phyloP scores from a whole-genome alignment of 768 basidiomycete species.

The Leccinum boreale region DNA sequence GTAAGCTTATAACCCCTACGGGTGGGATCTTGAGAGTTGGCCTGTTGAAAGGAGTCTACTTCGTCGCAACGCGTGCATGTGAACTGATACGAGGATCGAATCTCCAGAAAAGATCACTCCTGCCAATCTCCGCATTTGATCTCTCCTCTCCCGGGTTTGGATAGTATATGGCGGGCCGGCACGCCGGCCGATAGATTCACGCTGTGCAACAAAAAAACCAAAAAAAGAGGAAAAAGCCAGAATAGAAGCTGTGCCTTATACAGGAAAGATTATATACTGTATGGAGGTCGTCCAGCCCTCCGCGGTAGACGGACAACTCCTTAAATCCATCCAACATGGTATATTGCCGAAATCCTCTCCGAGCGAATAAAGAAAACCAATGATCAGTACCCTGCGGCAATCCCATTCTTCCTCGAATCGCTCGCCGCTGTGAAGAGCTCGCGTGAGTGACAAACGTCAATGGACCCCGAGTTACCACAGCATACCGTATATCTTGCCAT shows the following conservation, averaged over 20 bases:
- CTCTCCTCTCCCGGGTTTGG: background rate
- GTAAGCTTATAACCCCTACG: background rate
- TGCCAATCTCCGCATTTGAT: background rate
- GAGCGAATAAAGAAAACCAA: background rate
- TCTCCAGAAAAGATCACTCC: background rate
- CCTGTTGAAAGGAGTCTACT: background rate
- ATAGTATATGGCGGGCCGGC: background rate
- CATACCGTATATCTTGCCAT: slow-evolving; percentile 64
- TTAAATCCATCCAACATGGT: background rate
- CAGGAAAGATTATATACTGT: background rate
- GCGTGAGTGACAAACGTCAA: background rate
- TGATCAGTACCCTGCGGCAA: slow-evolving; percentile 76
- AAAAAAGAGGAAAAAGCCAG: background rate
- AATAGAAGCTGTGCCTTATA: background rate
- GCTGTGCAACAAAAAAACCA: background rate
- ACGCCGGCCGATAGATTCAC: background rate
- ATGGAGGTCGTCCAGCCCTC: background rate
- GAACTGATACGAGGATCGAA: background rate
- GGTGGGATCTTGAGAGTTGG: background rate
- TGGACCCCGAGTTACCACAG: background rate
- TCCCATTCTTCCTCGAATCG: slow-evolving; percentile 91
- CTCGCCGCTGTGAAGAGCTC: slow-evolving; percentile 58
- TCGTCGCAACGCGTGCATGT: background rate
- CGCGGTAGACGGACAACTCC: background rate
- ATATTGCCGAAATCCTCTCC: background rate